These are phyloP conservation scores for Seiridium unicorne DNA, from an alignment of 2,329 filamentous ascomycete genomes.

Conservation along the genomic window DNA sequence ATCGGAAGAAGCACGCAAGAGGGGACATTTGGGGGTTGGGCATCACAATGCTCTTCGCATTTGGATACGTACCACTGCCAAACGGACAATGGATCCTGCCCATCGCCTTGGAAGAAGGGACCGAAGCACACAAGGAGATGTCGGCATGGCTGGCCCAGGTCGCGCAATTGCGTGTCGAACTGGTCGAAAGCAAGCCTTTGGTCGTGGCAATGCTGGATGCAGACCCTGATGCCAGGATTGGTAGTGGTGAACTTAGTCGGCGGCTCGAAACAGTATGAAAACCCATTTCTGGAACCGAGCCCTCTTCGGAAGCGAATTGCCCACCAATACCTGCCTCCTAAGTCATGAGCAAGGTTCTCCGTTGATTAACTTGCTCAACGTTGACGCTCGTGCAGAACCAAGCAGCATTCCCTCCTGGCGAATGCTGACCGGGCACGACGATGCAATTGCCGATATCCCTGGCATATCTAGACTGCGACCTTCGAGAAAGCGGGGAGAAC, in stretches of 20 bases:
- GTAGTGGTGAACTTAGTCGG: neutral
- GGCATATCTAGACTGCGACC: too few relatives aligned
- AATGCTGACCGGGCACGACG: too few relatives aligned
- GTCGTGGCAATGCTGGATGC: neutral
- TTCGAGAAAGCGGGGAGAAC: too few relatives aligned
- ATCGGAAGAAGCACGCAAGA: neutral
- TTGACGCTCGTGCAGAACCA: too few relatives aligned
- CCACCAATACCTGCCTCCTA: too few relatives aligned
- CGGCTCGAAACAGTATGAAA: neutral
- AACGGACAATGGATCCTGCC: neutral
- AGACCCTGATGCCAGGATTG: neutral
- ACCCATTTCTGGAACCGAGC: too few relatives aligned
- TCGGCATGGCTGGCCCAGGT: neutral
- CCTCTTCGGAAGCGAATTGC: too few relatives aligned
- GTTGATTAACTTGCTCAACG: too few relatives aligned
- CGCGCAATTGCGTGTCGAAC: neutral
- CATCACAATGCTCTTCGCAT: constrained; percentile 5
- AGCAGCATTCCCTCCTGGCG: too few relatives aligned
- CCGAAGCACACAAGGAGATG: neutral
- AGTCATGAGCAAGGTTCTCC: too few relatives aligned
- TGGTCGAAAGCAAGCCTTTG: neutral
- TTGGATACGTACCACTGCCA: neutral
- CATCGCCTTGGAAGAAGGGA: neutral
- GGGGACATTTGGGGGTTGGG: constrained; percentile 1
- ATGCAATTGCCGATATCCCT: too few relatives aligned